A percentile compares a stretch with the other conserved stretches of the same genome.
Evolutionary conservation across 495 filamentous ascomycete genomes (phyloP).

Genomic region (Aspergillus steynii): DNA sequence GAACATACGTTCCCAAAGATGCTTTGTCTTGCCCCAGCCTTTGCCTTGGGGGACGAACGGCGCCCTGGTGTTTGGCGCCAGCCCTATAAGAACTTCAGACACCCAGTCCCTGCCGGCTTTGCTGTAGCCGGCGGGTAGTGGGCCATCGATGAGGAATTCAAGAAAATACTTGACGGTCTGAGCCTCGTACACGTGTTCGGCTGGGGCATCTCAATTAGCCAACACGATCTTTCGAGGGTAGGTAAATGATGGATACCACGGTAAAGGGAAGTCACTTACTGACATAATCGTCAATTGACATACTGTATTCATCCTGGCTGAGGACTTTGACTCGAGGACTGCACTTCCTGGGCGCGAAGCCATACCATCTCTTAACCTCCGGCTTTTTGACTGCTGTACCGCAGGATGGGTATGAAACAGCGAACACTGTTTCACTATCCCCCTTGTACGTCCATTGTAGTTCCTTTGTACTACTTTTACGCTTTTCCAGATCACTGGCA

Average conservation of each 20-base stretch:
- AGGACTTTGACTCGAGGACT: too few relatives aligned
- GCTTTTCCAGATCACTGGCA: too few relatives aligned
- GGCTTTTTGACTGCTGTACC: too few relatives aligned
- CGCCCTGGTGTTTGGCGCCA: neutral
- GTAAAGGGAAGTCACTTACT: neutral
- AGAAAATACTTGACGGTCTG: neutral
- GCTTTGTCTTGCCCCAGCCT: neutral
- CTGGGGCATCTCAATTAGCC: neutral
- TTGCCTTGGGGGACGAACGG: neutral
- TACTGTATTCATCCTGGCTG: too few relatives aligned
- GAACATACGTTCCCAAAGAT: neutral
- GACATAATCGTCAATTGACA: neutral
- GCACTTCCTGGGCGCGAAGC: too few relatives aligned
- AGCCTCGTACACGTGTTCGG: constrained; percentile 8
- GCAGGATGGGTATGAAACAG: too few relatives aligned
- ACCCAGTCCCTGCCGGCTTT: constrained; percentile 1
- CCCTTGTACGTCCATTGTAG: too few relatives aligned
- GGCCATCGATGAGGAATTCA: constrained; percentile 3
- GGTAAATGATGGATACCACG: too few relatives aligned
- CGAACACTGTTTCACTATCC: too few relatives aligned
- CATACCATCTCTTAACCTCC: too few relatives aligned
- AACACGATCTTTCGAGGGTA: neutral
- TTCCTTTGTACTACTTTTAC: too few relatives aligned
- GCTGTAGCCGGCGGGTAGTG: neutral
- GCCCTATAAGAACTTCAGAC: neutral